Evolutionary conservation across 192 early-diverging fungal species (phyloP).

Genomic region (Entomortierella parvispora): DNA sequence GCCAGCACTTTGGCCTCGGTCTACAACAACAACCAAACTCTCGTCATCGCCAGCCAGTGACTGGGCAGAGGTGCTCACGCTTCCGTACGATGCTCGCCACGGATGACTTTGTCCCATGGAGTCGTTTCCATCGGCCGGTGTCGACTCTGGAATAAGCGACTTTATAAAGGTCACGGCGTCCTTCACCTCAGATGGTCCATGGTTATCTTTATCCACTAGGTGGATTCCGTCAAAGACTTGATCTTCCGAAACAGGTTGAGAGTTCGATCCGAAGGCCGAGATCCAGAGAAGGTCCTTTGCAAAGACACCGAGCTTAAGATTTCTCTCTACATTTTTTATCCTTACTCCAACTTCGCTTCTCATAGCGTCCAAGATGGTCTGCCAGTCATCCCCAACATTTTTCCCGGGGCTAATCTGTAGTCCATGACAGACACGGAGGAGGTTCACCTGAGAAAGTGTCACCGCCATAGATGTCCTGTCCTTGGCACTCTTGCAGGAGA

Average conservation of each 20-base stretch:
- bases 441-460: constrained; percentile 36
- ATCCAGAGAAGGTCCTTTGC: constrained; percentile 43
- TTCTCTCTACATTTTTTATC: constrained; percentile 47
- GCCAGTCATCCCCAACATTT: constrained; percentile 34
- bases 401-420: constrained; percentile 12
- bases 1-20: too few species aligned
- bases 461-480: constrained; percentile 46
- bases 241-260: too few species aligned
- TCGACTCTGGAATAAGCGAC: constrained; percentile 10
- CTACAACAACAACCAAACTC: too few species aligned
- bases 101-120: too few species aligned
- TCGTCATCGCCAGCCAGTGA: neutral
- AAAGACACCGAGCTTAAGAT: constrained; percentile 43
- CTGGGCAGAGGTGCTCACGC: neutral
- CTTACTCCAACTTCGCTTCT: constrained; percentile 41
- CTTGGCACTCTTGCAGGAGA: constrained; percentile 47
- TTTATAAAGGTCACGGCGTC: constrained; percentile 31
- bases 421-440: constrained; percentile 30
- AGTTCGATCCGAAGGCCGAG: constrained; percentile 24
- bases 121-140: too few species aligned
- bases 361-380: constrained; percentile 41
- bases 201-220: neutral
- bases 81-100: too few species aligned
- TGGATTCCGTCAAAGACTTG: constrained; percentile 5
- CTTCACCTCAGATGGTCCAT: neutral